A percentile compares a stretch with the other conserved stretches of the same genome.
Conservation (phyloP, 495 filamentous ascomycete species). For the Chlorociboria aeruginascens region DNA sequence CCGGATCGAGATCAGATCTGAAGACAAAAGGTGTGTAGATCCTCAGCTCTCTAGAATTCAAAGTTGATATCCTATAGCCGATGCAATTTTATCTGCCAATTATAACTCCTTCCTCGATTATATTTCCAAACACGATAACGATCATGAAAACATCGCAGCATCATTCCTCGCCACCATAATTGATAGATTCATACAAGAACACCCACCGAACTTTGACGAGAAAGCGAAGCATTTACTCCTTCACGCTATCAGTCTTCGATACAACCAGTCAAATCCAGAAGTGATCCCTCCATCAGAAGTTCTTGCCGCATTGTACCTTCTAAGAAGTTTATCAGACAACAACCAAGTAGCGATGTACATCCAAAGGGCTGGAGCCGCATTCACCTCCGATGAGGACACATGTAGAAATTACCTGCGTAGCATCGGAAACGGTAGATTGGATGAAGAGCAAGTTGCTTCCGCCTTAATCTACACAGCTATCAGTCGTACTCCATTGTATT, state of each 20-base stretch:
- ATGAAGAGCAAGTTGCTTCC: slow-evolving; percentile 69
- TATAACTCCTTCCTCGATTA: slow-evolving; percentile 62
- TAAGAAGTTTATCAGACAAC: slow-evolving; percentile 48
- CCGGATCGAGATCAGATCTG: slow-evolving; percentile 62
- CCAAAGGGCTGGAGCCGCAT: slow-evolving; percentile 56
- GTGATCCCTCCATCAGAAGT: slow-evolving; percentile 52
- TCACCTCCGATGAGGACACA: slow-evolving; percentile 37
- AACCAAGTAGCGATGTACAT: slow-evolving; percentile 65
- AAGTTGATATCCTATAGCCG: slow-evolving; percentile 42
- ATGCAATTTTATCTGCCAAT: slow-evolving; percentile 67
- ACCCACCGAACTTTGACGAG: slow-evolving; percentile 70
- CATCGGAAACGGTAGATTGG: slow-evolving; percentile 53
- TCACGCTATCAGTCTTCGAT: slow-evolving; percentile 56
- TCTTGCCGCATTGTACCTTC: slow-evolving; percentile 59
- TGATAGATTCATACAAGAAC: slow-evolving; percentile 70
- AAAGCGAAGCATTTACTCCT: slow-evolving; percentile 55
- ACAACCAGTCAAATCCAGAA: slow-evolving; percentile 31
- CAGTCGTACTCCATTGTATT: slow-evolving; percentile 60
- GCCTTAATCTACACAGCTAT: slow-evolving; percentile 67
- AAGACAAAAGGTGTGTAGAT: slow-evolving; percentile 66
- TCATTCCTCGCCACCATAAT: slow-evolving; percentile 63
- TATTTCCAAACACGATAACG: slow-evolving; percentile 42
- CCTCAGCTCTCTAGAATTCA: slow-evolving; percentile 19
- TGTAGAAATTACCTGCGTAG: slow-evolving; percentile 45
- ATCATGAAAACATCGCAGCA: slow-evolving; percentile 48